phyloP scores from a whole-genome alignment of 228 moss, liverwort and hornwort species.

The Sphagnum magellanicum region DNA sequence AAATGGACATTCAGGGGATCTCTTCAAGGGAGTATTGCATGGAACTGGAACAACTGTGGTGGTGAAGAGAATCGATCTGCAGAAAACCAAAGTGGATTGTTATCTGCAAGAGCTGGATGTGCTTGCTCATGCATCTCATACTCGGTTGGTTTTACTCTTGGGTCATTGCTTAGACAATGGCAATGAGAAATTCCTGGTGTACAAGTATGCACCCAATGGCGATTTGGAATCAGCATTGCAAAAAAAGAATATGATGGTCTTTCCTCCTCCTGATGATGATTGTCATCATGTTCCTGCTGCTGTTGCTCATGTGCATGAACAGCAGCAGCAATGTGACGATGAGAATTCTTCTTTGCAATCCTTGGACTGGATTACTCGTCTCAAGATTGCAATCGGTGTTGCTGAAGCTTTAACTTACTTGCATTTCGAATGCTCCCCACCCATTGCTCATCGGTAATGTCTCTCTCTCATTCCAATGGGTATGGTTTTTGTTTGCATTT shows the following conservation, averaged over 20 bases:
- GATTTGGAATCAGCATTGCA: slow-evolving; percentile 84
- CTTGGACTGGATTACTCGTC: slow-evolving; percentile 94
- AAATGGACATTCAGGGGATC: slow-evolving; percentile 76
- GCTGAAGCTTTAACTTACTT: slow-evolving; percentile 82
- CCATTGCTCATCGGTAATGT: slow-evolving; percentile 78
- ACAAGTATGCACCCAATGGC: slow-evolving; percentile 76
- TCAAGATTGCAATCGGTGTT: slow-evolving; percentile 89
- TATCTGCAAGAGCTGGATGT: slow-evolving; percentile 89
- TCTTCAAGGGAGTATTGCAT: slow-evolving; percentile 73
- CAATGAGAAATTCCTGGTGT: slow-evolving; percentile 88
- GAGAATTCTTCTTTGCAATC: slow-evolving; percentile 27
- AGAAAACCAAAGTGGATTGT: slow-evolving; percentile 68
- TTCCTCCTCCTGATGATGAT: slow-evolving; percentile 62
- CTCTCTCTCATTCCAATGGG: not conserved
- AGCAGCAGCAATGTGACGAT: no score
- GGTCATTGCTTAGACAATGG: slow-evolving; percentile 87
- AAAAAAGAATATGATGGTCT: slow-evolving; percentile 44
- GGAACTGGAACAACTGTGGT: slow-evolving; percentile 59
- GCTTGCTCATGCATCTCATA: slow-evolving; percentile 59
- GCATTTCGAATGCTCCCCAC: slow-evolving; percentile 82
- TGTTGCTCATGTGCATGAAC: no score
- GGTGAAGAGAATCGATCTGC: slow-evolving; percentile 73
- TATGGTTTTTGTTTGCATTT: not conserved
- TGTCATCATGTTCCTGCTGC: no score
- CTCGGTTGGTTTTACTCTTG: slow-evolving; percentile 60